A percentile compares a stretch with the other conserved stretches of the same genome.
phyloP scores from a whole-genome alignment of 176 grass and related monocot species.

The Aegilops umbellulata region DNA sequence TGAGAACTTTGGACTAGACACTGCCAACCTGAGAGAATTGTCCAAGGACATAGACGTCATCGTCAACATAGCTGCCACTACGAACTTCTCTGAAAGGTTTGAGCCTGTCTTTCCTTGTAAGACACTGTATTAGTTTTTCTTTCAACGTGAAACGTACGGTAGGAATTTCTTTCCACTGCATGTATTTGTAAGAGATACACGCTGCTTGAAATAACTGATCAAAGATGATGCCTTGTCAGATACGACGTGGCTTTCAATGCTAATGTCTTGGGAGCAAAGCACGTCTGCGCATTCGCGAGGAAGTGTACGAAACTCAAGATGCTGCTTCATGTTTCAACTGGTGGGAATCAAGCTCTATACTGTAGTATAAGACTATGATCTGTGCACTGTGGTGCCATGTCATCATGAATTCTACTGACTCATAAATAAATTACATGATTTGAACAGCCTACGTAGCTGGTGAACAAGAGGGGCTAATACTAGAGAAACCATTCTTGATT shows the following conservation, averaged over 20 bases:
- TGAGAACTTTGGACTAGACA: neutral
- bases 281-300: constrained; percentile 40
- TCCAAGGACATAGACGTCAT: neutral
- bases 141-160: no score
- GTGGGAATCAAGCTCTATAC: constrained; percentile 3
- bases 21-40: neutral
- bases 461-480: constrained; percentile 40
- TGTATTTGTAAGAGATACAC: neutral
- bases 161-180: neutral
- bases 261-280: constrained; percentile 42
- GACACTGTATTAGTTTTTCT: no score
- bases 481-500: constrained; percentile 46
- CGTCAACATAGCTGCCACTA: neutral
- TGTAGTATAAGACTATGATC: neutral
- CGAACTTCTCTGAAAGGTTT: neutral
- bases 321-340: constrained; percentile 68
- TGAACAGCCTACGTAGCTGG: constrained; percentile 55
- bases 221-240: constrained; percentile 5
- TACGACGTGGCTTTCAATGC: constrained; percentile 53
- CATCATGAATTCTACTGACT: neutral
- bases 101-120: neutral
- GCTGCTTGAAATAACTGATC: neutral
- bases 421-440: neutral
- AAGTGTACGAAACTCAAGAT: constrained; percentile 50
- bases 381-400: neutral